These are phyloP conservation scores for Ogataea saltuana DNA, from an alignment of 805 yeast genomes.

Conservation along the genomic window DNA sequence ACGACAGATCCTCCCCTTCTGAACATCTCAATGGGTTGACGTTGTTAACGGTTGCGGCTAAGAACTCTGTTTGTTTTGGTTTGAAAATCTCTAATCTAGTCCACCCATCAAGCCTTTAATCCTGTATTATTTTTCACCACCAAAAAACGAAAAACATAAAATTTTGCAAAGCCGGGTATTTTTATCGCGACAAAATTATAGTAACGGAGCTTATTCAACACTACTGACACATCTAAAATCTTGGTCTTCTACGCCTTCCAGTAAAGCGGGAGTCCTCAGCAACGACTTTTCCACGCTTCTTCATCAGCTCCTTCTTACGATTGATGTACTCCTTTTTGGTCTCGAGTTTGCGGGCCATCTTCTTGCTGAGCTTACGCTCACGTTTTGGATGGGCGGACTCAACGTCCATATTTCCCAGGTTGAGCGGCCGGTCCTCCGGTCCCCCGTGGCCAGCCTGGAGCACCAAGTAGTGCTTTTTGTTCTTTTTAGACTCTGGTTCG, in stretches of 20 bases:
- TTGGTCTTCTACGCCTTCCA: conserved; percentile 75
- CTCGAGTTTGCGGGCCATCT: conserved; percentile 59
- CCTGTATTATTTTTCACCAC: neutral
- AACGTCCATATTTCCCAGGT: conserved; percentile 77
- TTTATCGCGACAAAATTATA: neutral
- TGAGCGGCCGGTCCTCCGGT: conserved; percentile 65
- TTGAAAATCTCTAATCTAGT: too few relatives aligned
- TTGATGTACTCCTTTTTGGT: conserved; percentile 75
- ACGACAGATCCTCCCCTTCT: conserved; percentile 18
- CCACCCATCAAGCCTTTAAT: too few relatives aligned
- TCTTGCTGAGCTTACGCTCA: conserved; percentile 45
- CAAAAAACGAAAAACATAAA: too few relatives aligned
- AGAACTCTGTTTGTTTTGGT: neutral
- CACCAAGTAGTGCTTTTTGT: conserved; percentile 88
- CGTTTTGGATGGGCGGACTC: conserved; percentile 53
- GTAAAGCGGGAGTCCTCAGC: conserved; percentile 91
- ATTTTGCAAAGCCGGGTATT: too few relatives aligned
- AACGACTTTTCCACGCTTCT: conserved; percentile 84
- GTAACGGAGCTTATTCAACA: neutral
- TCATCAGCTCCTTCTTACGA: conserved; percentile 92
- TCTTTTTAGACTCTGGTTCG: conserved; percentile 88
- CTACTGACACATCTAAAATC: conserved; percentile 43
- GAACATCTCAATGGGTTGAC: conserved; percentile 20
- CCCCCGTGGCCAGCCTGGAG: conserved; percentile 88
- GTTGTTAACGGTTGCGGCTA: neutral